These are phyloP conservation scores for Entonaema liquescens DNA, from an alignment of 495 filamentous ascomycete species.

Conservation along the genomic window DNA sequence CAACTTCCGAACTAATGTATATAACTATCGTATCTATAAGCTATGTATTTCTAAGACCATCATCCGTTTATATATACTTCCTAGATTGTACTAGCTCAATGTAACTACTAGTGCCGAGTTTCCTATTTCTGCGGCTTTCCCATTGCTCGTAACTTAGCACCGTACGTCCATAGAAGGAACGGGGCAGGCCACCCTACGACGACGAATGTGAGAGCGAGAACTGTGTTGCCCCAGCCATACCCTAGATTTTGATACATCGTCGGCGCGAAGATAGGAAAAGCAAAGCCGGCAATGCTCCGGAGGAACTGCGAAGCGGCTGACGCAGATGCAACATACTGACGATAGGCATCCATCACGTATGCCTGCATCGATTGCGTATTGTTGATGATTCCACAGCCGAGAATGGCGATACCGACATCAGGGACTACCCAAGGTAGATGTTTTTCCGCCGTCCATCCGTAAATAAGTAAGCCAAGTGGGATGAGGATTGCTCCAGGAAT, in stretches of 20 bases:
- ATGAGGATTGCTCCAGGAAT: conserved; percentile 32
- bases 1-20: no score
- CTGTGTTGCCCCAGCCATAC: conserved; percentile 63
- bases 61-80: no score
- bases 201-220: conserved; percentile 61
- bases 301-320: conserved; percentile 70
- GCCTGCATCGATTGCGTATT: conserved; percentile 40
- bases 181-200: conserved; percentile 56
- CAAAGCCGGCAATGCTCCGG: conserved; percentile 72
- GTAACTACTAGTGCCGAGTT: no score
- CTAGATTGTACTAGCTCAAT: no score
- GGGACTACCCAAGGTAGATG: conserved; percentile 56
- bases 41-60: no score
- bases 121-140: conserved; percentile 5
- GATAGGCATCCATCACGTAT: conserved; percentile 77
- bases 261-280: conserved; percentile 76
- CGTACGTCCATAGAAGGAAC: conserved; percentile 55
- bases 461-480: conserved; percentile 47
- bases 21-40: no score
- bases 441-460: conserved; percentile 51
- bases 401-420: conserved; percentile 36
- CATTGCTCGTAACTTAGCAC: conserved; percentile 46
- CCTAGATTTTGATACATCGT: conserved; percentile 65
- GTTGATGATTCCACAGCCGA: conserved; percentile 25
- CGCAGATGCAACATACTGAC: conserved; percentile 74